Evolutionary conservation across 192 early-diverging fungal species (phyloP), one percentile per base, ranked within the genome.

Genomic region (Chytriomyces confervae): DNA sequence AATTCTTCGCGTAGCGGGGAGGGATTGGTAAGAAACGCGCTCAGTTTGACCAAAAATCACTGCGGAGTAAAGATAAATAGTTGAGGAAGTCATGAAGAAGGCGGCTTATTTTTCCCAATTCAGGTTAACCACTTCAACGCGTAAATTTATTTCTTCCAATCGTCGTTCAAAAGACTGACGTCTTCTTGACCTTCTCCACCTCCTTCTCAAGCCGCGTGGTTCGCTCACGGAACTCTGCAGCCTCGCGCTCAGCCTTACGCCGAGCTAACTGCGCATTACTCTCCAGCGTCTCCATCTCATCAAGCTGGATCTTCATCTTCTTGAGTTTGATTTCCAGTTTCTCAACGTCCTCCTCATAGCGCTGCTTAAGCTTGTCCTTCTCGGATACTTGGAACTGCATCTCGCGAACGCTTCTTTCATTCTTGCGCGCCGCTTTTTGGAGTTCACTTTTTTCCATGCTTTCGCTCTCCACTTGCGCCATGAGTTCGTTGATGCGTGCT

Each of bases 381-480:
- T 97, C 95, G 43, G 84, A 80, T 8, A 97, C 78, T 75, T 96
- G 94, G 84, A 93, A 93, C 82, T 96, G 94, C 66, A 96, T 83
- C 83, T 96, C 94, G 18, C 93, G 88, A 75, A 96, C 89, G 69
- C 89, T 86, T 69, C 95, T 86, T 76, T 97, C 95, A 48, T 77
- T 82, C 53, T 91, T 90, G 29, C 93, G 86, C 23, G 85, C 79
- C 27, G 84, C 84, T 70, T 90, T 84, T 8, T 87, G 62, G 0
- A 88, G 78, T 77, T 92, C 91, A 62, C 84, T 80, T 73, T 93
- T 91, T 77, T 92, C 92, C 60, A 84, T 83, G 75, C 85, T 87
- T 75, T 93, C 92, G 13, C 65, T 66, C 20, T 92, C 91, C 6
- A 94, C 74, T 75, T 87, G 87, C 8, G 71, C 44, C 0, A 86